phyloP scores from a whole-genome alignment of 2,329 filamentous ascomycete genomes.

The Microdochium nivale region DNA sequence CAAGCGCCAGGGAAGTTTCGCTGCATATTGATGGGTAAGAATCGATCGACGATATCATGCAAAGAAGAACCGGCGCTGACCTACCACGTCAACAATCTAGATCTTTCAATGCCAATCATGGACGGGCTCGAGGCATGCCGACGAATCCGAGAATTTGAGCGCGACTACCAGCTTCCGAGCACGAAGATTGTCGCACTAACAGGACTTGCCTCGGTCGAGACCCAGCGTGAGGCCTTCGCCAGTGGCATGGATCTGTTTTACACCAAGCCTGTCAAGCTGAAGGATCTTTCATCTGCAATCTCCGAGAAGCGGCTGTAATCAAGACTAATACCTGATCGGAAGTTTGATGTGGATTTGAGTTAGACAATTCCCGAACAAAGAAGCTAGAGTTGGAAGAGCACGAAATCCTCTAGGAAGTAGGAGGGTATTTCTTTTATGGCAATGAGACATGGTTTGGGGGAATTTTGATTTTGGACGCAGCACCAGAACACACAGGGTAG shows the following conservation, averaged over 20 bases:
- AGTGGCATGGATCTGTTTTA: constrained; percentile 19
- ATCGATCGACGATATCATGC: neutral
- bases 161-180: neutral
- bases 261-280: constrained; percentile 17
- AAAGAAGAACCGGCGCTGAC: neutral
- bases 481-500: neutral
- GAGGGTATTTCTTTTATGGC: too few species aligned
- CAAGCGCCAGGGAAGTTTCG: constrained; percentile 2
- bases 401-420: too few species aligned
- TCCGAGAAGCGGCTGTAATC: neutral
- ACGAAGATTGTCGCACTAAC: constrained; percentile 17
- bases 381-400: too few species aligned
- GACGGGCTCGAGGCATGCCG: constrained; percentile 38
- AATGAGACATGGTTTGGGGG: too few species aligned
- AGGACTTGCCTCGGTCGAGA: constrained; percentile 17
- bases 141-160: neutral
- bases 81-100: constrained; percentile 9
- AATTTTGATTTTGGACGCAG: neutral
- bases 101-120: constrained; percentile 48
- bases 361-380: too few species aligned
- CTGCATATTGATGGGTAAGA: constrained; percentile 21
- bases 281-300: neutral
- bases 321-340: neutral
- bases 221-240: constrained; percentile 13
- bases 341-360: too few species aligned